These are phyloP conservation scores for Phytopythium aichiense DNA, from an alignment of 352 stramenopile genomes.

Conservation along the genomic window DNA sequence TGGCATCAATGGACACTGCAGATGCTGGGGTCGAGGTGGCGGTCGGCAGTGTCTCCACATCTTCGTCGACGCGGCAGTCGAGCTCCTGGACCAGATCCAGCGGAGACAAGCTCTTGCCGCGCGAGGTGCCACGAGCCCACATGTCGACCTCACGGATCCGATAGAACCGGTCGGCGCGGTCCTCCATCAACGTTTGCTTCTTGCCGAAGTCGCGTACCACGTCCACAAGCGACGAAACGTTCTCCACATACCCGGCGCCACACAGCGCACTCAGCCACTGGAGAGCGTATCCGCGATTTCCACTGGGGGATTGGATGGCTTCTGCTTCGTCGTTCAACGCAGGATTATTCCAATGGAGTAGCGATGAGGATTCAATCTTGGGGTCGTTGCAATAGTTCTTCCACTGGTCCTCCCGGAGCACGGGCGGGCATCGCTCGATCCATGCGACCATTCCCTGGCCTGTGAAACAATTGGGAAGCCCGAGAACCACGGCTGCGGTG, in stretches of 20 bases:
- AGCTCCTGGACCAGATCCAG: constrained; percentile 63
- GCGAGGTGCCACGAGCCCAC: constrained; percentile 30
- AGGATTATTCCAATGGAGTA: constrained; percentile 31
- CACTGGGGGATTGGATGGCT: constrained; percentile 38
- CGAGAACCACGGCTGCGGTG: constrained; percentile 28
- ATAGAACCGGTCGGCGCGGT: constrained; percentile 42
- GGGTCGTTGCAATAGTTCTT: constrained; percentile 42
- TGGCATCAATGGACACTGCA: not conserved
- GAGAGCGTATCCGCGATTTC: constrained; percentile 20
- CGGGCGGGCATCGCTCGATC: constrained; percentile 34
- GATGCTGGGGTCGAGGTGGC: not conserved
- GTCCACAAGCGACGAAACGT: constrained; percentile 19
- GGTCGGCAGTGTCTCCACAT: not conserved
- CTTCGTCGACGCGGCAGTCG: constrained; percentile 33
- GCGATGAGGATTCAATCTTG: constrained; percentile 12
- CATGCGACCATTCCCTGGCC: constrained; percentile 62
- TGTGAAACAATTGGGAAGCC: constrained; percentile 44
- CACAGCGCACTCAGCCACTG: constrained; percentile 57
- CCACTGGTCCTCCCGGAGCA: constrained; percentile 59
- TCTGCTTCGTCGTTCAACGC: constrained; percentile 36
- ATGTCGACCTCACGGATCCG: constrained; percentile 49
- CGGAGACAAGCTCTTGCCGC: constrained; percentile 44
- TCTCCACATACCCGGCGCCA: constrained; percentile 59
- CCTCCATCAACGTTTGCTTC: constrained; percentile 41
- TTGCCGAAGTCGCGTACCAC: constrained; percentile 22